A percentile compares a stretch with the other conserved stretches of the same genome.
Evolutionary conservation across 352 stramenopile species (phyloP).

Genomic region (Pythium rishiriense): DNA sequence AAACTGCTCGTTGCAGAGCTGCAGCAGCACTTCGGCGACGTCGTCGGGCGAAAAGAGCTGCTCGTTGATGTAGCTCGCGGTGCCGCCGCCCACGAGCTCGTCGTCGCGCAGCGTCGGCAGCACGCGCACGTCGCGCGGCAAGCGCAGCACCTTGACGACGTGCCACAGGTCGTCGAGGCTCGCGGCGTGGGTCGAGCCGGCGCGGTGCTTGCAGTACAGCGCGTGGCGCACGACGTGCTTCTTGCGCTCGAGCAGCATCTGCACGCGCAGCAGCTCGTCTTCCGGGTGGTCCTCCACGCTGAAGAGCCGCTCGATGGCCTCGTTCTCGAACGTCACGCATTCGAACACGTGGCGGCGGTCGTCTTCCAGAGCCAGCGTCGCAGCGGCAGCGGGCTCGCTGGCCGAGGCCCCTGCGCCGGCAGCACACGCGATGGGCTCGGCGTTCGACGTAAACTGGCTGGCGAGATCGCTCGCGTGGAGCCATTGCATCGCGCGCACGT

Average conservation of each 20-base stretch:
- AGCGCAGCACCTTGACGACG: constrained; percentile 56
- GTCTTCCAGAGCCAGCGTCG: constrained; percentile 21
- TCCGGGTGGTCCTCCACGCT: constrained; percentile 54
- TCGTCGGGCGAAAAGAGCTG: constrained; percentile 67
- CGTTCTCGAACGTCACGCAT: constrained; percentile 60
- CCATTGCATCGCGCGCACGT: constrained; percentile 53
- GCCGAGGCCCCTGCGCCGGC: neutral
- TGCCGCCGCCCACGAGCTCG: constrained; percentile 33
- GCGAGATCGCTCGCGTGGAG: constrained; percentile 48
- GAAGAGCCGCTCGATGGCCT: constrained; percentile 54
- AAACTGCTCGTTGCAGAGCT: constrained; percentile 82
- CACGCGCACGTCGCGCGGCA: constrained; percentile 59
- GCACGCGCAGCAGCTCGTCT: constrained; percentile 46
- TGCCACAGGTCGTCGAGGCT: constrained; percentile 74
- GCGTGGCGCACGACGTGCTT: constrained; percentile 48
- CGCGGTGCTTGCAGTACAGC: constrained; percentile 51
- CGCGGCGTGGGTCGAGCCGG: constrained; percentile 43
- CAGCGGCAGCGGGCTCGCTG: neutral
- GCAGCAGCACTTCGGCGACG: constrained; percentile 58
- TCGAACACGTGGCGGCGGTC: constrained; percentile 54
- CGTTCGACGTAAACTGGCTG: constrained; percentile 31
- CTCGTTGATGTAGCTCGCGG: constrained; percentile 33
- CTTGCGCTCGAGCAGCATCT: constrained; percentile 48
- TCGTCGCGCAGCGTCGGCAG: constrained; percentile 60
- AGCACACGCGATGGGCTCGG: neutral